Base-by-base conservation (phyloP, 2,329 filamentous ascomycete species). In the Helotiales sp. region DNA sequence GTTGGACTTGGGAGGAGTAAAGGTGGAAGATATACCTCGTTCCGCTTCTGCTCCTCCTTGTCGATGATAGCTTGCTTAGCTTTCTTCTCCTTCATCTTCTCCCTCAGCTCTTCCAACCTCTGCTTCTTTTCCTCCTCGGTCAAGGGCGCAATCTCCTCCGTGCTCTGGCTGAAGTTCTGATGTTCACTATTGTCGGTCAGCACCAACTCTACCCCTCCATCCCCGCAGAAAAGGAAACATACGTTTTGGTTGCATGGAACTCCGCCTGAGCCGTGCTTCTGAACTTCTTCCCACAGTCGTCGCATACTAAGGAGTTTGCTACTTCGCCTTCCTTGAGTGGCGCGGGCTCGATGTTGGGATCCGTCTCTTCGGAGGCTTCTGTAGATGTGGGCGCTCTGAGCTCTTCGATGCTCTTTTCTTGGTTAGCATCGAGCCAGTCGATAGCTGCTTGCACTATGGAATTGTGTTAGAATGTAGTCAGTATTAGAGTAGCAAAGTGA, bases 211-310 rank as follows among this genome's bases (percentile, higher is more conserved):
- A 55, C 54, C 47, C 54, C 46, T 50, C 54, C 24, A 46, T 46
- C 7, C 40, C 40, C 5, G 31, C 27, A 12, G 22, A 31, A 12
- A 31, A 31, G 24, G 30, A 31, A 12, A 34, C 30, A 61, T 72
- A 88, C 77, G 91, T 93, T 77, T 96, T 96, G 69, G 85, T 85
- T 30, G 92, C 95, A 72, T 99, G 95, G 72, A 91, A 96, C 68
- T 93, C 88, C 9, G 93, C 95, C 65, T 93, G 85, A 25, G 86
- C 86, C 63, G 88, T 84, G 69, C 85, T 91, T 65, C 90, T 83
- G 75, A 99, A 96, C 71, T 86, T 89, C 81, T 96, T 97, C 70
- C 89, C 89, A 71, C 95, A 99, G 56, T 97, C 93, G 64, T 96
- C 95, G 81, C 95, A 99, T 51, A 96, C 82, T 55, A 98, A 84